Conservation (phyloP, 2,329 filamentous ascomycete species). For the Blastomyces silverae region DNA sequence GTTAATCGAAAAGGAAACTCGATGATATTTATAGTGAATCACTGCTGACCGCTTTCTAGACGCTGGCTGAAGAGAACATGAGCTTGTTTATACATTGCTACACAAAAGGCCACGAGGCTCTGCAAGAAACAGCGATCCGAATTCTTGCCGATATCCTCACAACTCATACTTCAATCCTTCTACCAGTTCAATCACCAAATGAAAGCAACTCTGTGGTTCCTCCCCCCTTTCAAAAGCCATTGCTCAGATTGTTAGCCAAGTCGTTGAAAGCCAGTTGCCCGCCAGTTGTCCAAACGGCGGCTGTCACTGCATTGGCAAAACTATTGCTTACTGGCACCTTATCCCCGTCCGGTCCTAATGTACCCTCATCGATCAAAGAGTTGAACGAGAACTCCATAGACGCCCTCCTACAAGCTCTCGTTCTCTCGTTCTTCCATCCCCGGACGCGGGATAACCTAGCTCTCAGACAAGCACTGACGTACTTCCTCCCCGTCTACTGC, state of each 20-base stretch:
- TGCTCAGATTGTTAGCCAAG: conserved; percentile 80
- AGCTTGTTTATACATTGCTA: conserved; percentile 94
- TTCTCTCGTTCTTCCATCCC: conserved; percentile 84
- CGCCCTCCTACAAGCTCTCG: conserved; percentile 71
- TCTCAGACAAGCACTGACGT: conserved; percentile 78
- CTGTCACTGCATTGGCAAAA: conserved; percentile 76
- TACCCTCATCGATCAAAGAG: conserved; percentile 44
- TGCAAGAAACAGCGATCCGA: conserved; percentile 85
- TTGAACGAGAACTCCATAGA: conserved; percentile 56
- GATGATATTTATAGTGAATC: not conserved
- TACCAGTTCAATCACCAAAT: conserved; percentile 42
- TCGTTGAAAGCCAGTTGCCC: conserved; percentile 66
- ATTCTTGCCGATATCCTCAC: conserved; percentile 91
- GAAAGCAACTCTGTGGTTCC: conserved; percentile 46
- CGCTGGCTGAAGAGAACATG: conserved; percentile 85
- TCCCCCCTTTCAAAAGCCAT: conserved; percentile 49
- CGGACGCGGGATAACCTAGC: conserved; percentile 71
- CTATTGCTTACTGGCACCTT: conserved; percentile 75
- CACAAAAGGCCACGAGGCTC: conserved; percentile 77
- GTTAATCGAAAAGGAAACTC: conserved; percentile 20
- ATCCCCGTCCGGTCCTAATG: conserved; percentile 43
- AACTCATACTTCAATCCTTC: conserved; percentile 73
- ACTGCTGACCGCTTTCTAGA: conserved; percentile 37
- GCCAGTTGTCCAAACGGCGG: conserved; percentile 70
- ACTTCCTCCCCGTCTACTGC: conserved; percentile 92